Percentiles rank a stretch among this genome's conserved stretches.
Conservation (phyloP, 805 yeast genomes). For the Blastobotrys robertii region DNA sequence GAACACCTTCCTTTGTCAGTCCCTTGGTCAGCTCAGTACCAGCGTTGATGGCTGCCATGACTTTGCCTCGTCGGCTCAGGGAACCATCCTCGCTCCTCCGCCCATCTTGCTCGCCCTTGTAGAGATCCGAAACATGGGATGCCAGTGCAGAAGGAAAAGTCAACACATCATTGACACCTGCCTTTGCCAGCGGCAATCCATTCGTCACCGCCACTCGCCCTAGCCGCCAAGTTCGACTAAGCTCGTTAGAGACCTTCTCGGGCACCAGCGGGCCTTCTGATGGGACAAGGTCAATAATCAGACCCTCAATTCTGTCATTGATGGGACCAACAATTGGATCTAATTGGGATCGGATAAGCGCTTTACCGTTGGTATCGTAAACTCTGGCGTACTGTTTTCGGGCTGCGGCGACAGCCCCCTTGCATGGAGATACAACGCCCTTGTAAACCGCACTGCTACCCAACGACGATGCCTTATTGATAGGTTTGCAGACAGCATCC, state of each 20-base stretch:
- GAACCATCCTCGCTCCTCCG: no score
- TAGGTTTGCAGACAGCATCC: conserved; percentile 30
- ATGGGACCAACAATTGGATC: conserved; percentile 57
- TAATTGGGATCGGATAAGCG: conserved; percentile 48
- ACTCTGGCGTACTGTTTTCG: conserved; percentile 40
- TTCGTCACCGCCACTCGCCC: conserved; percentile 30
- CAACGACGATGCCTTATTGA: conserved; percentile 28
- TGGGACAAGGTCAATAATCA: conserved; percentile 39
- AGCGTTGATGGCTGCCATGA: no score
- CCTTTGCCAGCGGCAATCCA: background rate
- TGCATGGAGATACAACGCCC: conserved; percentile 42
- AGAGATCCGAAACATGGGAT: no score
- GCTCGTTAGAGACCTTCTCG: conserved; percentile 44
- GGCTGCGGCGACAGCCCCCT: conserved; percentile 35
- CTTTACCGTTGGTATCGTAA: conserved; percentile 52
- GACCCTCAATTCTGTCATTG: conserved; percentile 42
- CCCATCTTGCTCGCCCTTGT: no score
- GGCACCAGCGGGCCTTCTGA: conserved; percentile 29
- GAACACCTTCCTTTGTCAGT: no score
- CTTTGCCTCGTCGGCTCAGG: no score
- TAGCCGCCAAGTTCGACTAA: conserved; percentile 40
- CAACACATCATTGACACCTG: no score
- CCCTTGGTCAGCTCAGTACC: no score
- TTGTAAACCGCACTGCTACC: conserved; percentile 28
- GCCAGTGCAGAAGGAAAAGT: no score